Percentiles rank a stretch among this genome's conserved stretches.
These are phyloP conservation scores for Globisporangium parvum DNA, from an alignment of 352 stramenopile species.

Conservation along the genomic window DNA sequence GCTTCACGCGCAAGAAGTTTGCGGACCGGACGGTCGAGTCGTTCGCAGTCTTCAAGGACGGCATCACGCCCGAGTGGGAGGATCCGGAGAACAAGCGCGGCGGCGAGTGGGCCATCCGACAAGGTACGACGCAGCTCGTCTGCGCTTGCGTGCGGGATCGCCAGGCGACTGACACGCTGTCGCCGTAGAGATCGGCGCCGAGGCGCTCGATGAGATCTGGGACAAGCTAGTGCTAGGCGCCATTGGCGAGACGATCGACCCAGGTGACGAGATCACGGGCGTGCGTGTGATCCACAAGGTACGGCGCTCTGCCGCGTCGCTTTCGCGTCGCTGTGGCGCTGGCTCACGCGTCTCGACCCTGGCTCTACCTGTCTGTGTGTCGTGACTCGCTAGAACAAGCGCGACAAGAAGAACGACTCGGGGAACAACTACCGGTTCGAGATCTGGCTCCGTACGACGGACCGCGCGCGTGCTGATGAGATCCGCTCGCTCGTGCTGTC, in stretches of 20 bases:
- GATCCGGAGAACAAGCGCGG: conserved; percentile 86
- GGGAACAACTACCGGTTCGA: conserved; percentile 85
- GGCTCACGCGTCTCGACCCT: too few species aligned
- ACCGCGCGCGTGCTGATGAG: conserved; percentile 58
- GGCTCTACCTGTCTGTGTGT: background rate
- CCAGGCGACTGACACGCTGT: background rate
- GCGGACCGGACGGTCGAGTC: conserved; percentile 90
- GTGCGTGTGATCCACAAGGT: conserved; percentile 90
- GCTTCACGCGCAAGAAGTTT: conserved; percentile 88
- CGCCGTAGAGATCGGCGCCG: conserved; percentile 48
- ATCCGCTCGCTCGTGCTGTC: conserved; percentile 67
- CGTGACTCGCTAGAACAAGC: conserved; percentile 53
- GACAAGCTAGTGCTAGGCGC: conserved; percentile 87
- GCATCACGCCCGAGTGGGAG: conserved; percentile 88
- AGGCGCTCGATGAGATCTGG: conserved; percentile 86
- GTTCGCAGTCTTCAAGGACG: conserved; percentile 90
- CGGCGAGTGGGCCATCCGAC: conserved; percentile 82
- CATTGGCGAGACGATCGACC: conserved; percentile 87
- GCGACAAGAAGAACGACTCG: conserved; percentile 66
- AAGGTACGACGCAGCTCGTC: conserved; percentile 29
- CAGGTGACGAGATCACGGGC: conserved; percentile 85
- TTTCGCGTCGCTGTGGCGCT: too few species aligned
- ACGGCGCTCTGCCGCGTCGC: background rate
- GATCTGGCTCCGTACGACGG: conserved; percentile 69
- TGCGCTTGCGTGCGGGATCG: background rate